Conservation (phyloP, 805 yeast species). For the Kodamaea kaohsiungensis region DNA sequence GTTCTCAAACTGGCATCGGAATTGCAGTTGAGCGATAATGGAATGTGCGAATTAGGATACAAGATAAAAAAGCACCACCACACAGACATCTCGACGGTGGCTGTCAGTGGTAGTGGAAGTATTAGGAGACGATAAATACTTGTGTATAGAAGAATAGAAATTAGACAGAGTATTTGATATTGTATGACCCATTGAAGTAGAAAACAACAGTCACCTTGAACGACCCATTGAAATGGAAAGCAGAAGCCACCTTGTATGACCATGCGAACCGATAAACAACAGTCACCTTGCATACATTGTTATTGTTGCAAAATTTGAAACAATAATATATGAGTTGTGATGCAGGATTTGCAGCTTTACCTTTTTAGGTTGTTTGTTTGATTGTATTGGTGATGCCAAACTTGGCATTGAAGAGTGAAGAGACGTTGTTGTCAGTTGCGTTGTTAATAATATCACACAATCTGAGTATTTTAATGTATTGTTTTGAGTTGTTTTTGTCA, state of each 20-base stretch:
- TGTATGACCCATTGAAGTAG: background rate
- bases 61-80: conserved; percentile 45
- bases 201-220: background rate
- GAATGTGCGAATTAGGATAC: conserved; percentile 44
- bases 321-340: background rate
- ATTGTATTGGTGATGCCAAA: too few species aligned
- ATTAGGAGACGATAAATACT: conserved; percentile 17
- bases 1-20: conserved; percentile 15
- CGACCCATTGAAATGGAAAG: too few species aligned
- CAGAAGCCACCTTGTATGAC: too few species aligned
- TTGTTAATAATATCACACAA: background rate
- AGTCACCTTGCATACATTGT: background rate
- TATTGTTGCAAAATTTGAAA: background rate
- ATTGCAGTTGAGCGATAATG: conserved; percentile 24
- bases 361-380: background rate
- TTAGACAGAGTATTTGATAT: background rate
- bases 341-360: background rate
- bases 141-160: background rate
- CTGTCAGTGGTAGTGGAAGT: conserved; percentile 19
- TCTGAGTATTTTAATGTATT: too few species aligned
- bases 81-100: conserved; percentile 36
- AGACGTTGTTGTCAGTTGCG: background rate
- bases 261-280: too few species aligned
- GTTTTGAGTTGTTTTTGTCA: background rate
- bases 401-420: background rate